Evolutionary conservation across 2,329 filamentous ascomycete genomes (phyloP).

Genomic region (Fusarium goolgardi): DNA sequence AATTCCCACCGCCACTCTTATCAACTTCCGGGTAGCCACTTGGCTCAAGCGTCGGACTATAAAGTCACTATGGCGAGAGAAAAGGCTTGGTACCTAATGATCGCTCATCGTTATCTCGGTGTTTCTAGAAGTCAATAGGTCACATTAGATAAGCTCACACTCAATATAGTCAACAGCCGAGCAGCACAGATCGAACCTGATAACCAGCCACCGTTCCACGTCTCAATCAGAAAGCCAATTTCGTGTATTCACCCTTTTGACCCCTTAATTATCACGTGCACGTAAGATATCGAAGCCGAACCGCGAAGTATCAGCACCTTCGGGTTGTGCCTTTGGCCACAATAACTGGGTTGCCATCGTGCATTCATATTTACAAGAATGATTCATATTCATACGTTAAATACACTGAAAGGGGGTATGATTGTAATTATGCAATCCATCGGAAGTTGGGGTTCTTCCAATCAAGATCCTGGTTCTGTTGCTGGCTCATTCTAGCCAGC

Average conservation of each 20-base stretch:
- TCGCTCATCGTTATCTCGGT: not conserved
- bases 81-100: not conserved
- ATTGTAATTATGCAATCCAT: conserved; percentile 55
- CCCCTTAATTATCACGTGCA: too few relatives aligned
- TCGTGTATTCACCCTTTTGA: too few relatives aligned
- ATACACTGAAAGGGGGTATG: fast-evolving
- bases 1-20: not conserved
- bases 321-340: not conserved
- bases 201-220: not conserved
- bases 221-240: too few relatives aligned
- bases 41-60: fast-evolving
- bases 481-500: conserved; percentile 63
- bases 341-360: not conserved
- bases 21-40: not conserved
- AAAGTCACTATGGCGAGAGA: not conserved
- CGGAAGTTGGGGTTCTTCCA: conserved; percentile 75
- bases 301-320: too few relatives aligned
- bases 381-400: not conserved
- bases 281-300: too few relatives aligned
- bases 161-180: not conserved
- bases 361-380: not conserved
- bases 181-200: not conserved
- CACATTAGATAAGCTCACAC: not conserved
- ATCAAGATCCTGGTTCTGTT: conserved; percentile 70
- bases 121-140: fast-evolving